phyloP scores from a whole-genome alignment of 75 land plant genomes.

The Selaginella moellendorffii region DNA sequence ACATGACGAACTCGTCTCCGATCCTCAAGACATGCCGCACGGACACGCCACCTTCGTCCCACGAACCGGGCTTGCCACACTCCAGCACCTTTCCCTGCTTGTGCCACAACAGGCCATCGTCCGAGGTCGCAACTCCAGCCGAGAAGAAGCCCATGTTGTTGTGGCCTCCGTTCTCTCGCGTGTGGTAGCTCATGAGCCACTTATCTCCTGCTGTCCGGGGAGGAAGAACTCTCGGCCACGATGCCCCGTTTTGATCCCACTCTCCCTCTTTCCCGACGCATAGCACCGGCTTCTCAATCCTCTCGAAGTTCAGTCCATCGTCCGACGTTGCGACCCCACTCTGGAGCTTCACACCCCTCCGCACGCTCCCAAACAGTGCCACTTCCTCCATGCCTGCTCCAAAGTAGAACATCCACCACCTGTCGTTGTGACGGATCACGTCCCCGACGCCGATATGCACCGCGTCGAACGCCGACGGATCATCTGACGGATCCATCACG shows the following conservation, averaged over 20 bases:
- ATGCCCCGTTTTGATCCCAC: slow-evolving; percentile 31
- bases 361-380: slow-evolving; percentile 10
- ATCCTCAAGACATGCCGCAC: slow-evolving; percentile 28
- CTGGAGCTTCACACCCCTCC: slow-evolving; percentile 21
- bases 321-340: slow-evolving; percentile 27
- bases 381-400: slow-evolving; percentile 27
- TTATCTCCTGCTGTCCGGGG: slow-evolving; percentile 12
- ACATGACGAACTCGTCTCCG: slow-evolving; percentile 18
- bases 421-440: not conserved
- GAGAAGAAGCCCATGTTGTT: slow-evolving; percentile 24
- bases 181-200: slow-evolving; percentile 35
- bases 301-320: slow-evolving; percentile 21
- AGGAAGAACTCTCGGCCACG: slow-evolving; percentile 32
- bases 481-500: slow-evolving; percentile 30
- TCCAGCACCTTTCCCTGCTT: slow-evolving; percentile 23
- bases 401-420: slow-evolving; percentile 27
- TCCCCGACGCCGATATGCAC: slow-evolving; percentile 36
- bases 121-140: slow-evolving; percentile 26
- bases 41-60: slow-evolving; percentile 37
- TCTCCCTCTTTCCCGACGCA: slow-evolving; percentile 20
- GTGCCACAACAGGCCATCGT: slow-evolving; percentile 24
- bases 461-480: slow-evolving; percentile 23
- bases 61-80: slow-evolving; percentile 21
- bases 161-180: slow-evolving; percentile 24
- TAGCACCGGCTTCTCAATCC: slow-evolving; percentile 21